These are phyloP conservation scores for Apiospora kogelbergensis DNA, from an alignment of 2,329 filamentous ascomycete genomes.

Conservation along the genomic window DNA sequence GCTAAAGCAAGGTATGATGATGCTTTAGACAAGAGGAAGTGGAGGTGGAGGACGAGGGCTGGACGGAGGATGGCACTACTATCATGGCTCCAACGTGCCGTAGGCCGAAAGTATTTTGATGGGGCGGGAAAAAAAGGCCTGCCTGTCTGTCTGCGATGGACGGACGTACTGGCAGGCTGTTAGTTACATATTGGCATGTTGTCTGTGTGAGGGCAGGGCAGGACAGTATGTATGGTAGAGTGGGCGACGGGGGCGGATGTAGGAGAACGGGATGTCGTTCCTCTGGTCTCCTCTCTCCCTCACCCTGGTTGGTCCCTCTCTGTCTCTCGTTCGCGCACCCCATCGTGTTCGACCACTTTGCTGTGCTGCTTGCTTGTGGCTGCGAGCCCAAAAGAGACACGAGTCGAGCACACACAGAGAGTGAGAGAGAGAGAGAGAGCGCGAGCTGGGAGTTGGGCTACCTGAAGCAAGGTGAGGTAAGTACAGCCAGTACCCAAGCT, in stretches of 20 bases:
- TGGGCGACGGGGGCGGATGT: not conserved
- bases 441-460: not conserved
- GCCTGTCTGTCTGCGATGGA: not conserved
- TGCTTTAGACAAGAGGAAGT: not conserved
- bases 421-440: not conserved
- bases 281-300: not conserved
- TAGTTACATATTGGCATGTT: not conserved
- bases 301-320: not conserved
- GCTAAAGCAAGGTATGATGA: constrained; percentile 5
- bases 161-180: not conserved
- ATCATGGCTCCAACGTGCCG: constrained; percentile 3
- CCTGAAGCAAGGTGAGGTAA: not conserved
- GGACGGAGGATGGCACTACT: constrained; percentile 3
- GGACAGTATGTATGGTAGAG: not conserved
- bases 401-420: not conserved
- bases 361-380: not conserved
- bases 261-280: not conserved
- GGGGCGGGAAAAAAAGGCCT: not conserved
- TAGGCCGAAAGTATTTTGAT: not conserved
- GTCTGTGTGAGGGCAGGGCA: not conserved
- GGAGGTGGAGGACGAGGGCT: constrained; percentile 1
- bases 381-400: not conserved
- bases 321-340: not conserved
- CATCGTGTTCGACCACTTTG: not conserved
- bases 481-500: not conserved